A percentile compares a stretch with the other conserved stretches of the same genome.
Conservation (phyloP, 805 yeast species). For the Spathaspora passalidarum region DNA sequence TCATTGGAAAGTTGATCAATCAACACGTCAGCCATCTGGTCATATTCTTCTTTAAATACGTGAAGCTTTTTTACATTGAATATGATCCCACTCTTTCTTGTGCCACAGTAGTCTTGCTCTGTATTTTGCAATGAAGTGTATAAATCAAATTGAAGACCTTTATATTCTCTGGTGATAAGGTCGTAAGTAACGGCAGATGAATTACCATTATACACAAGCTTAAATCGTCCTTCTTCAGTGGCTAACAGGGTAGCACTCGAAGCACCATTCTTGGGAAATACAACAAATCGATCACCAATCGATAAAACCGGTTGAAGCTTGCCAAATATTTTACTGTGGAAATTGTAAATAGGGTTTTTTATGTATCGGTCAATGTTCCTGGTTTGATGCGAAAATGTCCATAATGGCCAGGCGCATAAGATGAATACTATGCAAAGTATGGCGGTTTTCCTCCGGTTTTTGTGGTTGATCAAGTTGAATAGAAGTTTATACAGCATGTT, state of each 20-base stretch:
- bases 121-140: background rate
- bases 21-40: constrained; percentile 5
- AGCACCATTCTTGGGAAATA: too few relatives aligned
- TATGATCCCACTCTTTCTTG: background rate
- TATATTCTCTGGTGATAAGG: background rate
- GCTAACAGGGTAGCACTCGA: too few relatives aligned
- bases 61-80: background rate
- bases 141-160: background rate
- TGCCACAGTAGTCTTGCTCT: background rate
- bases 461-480: background rate
- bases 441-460: background rate
- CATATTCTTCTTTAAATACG: constrained; percentile 3
- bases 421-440: background rate
- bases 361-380: background rate
- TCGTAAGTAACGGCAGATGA: background rate
- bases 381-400: background rate
- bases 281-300: too few relatives aligned
- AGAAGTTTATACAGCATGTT: background rate
- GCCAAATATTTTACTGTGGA: background rate
- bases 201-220: too few relatives aligned
- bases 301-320: too few relatives aligned
- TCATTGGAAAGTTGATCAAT: constrained; percentile 3
- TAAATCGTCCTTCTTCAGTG: too few relatives aligned
- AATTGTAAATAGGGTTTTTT: background rate
- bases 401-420: background rate